phyloP scores from a whole-genome alignment of 345 rosid species.

The Mercurialis annua region DNA sequence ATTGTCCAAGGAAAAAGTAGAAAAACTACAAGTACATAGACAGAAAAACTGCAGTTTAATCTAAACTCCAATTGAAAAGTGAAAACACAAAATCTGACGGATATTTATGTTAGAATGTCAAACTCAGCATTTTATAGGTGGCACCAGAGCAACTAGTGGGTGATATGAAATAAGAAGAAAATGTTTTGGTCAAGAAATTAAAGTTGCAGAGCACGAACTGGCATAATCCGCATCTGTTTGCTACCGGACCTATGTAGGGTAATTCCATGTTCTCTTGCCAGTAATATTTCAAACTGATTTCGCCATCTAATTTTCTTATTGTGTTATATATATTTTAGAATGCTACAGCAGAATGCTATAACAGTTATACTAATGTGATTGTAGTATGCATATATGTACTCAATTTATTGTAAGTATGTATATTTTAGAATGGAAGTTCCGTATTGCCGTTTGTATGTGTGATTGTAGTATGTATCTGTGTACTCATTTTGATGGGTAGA shows the following conservation, averaged over 20 bases:
- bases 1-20: conserved; percentile 12
- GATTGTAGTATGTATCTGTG: not conserved
- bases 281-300: not conserved
- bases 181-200: not conserved
- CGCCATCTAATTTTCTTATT: not conserved
- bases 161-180: not conserved
- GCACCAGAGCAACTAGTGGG: not conserved
- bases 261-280: not conserved
- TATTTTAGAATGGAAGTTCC: not conserved
- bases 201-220: not conserved
- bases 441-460: not conserved
- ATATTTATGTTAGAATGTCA: not conserved
- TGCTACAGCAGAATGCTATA: too few species aligned
- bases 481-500: conserved; percentile 5
- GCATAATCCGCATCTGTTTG: not conserved
- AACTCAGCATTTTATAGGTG: not conserved
- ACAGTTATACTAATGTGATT: too few species aligned
- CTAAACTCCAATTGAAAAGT: not conserved
- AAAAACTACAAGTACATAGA: not conserved
- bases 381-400: too few species aligned
- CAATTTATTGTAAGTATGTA: too few species aligned
- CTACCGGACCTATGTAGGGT: conserved; percentile 6
- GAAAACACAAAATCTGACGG: not conserved
- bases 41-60: not conserved
- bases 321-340: not conserved